These are phyloP conservation scores for Pseudogymnoascus destructans DNA, from an alignment of 2,329 filamentous ascomycete genomes.

Conservation along the genomic window DNA sequence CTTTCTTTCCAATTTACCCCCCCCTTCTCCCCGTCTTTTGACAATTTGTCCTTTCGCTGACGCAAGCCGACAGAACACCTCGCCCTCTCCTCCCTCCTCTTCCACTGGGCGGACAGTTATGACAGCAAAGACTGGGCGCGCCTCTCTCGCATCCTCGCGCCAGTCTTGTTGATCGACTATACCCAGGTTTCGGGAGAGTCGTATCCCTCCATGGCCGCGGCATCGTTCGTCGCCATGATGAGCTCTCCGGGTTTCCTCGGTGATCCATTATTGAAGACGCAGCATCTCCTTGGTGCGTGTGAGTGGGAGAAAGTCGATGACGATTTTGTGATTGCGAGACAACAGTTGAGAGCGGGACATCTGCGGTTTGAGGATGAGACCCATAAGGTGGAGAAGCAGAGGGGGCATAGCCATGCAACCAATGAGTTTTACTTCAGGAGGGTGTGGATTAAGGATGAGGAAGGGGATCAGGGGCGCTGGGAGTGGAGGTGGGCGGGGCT, in stretches of 20 bases:
- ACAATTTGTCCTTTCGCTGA: not conserved
- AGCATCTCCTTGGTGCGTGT: conserved; percentile 49
- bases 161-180: conserved; percentile 53
- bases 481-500: conserved; percentile 23
- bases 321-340: conserved; percentile 45
- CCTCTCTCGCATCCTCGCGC: conserved; percentile 47
- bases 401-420: conserved; percentile 20
- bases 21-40: not conserved
- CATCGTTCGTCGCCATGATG: conserved; percentile 49
- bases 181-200: conserved; percentile 45
- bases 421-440: conserved; percentile 22
- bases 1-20: not conserved
- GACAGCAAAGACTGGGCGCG: conserved; percentile 53
- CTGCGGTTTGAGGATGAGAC: conserved; percentile 30
- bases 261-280: conserved; percentile 47
- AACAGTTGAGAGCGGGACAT: conserved; percentile 49
- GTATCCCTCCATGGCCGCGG: conserved; percentile 48
- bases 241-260: conserved; percentile 44
- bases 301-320: conserved; percentile 46
- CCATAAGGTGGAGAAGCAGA: conserved; percentile 17
- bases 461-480: conserved; percentile 12
- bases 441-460: conserved; percentile 11
- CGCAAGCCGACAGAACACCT: conserved; percentile 32
- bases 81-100: conserved; percentile 36
- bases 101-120: conserved; percentile 54